These are phyloP conservation scores for Physcomitrellopsis africana DNA, from an alignment of 225 moss, liverwort and hornwort genomes.

Conservation along the genomic window DNA sequence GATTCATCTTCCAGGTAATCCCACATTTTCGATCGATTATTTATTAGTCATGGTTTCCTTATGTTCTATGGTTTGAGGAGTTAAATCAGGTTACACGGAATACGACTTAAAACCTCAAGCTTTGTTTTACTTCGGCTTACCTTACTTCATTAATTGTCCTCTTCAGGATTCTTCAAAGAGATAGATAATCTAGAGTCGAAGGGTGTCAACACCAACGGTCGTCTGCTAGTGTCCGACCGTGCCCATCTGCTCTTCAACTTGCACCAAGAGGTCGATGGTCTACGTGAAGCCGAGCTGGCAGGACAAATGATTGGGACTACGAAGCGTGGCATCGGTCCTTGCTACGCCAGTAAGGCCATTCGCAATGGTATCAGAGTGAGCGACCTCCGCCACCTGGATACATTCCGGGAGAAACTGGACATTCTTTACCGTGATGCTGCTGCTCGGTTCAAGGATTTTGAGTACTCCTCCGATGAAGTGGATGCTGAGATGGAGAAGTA, in stretches of 20 bases:
- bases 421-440: conserved; percentile 83
- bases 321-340: conserved; percentile 97
- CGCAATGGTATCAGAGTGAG: conserved; percentile 93
- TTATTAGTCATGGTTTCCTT: conserved; percentile 19
- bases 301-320: conserved; percentile 95
- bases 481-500: conserved; percentile 86
- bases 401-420: conserved; percentile 82
- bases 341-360: conserved; percentile 94
- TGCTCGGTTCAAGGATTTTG: conserved; percentile 73
- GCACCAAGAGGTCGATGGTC: conserved; percentile 78
- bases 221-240: conserved; percentile 90
- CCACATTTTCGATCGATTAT: conserved; percentile 30
- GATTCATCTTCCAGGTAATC: conserved; percentile 83
- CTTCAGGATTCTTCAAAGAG: conserved; percentile 82
- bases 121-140: too few species aligned
- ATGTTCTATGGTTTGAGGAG: neutral
- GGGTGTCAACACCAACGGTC: conserved; percentile 77
- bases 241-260: conserved; percentile 89
- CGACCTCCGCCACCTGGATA: conserved; percentile 75
- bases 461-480: conserved; percentile 60
- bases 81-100: too few species aligned
- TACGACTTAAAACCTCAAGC: too few species aligned
- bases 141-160: neutral
- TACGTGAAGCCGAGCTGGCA: conserved; percentile 85
- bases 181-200: conserved; percentile 74